Percentiles rank a stretch among this genome's conserved stretches.
Conservation (phyloP, 2,329 filamentous ascomycete species). For the Arthrobotrys musiformis region DNA sequence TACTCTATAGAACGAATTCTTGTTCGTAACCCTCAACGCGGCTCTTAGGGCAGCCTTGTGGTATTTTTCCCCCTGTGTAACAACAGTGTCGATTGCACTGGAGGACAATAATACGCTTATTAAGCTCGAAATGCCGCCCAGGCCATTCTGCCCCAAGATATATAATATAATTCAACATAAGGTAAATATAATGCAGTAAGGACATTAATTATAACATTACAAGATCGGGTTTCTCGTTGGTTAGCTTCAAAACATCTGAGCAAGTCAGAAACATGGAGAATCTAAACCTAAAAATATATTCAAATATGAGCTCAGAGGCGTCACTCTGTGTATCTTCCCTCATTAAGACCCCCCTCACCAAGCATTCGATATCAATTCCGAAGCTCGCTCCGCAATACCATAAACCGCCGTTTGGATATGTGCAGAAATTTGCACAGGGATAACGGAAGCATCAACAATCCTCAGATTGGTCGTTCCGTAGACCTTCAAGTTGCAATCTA, state of each 20-base stretch:
- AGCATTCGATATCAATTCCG: constrained; percentile 82
- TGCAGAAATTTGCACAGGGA: constrained; percentile 67
- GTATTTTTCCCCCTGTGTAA: not conserved
- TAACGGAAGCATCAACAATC: constrained; percentile 87
- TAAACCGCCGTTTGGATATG: constrained; percentile 76
- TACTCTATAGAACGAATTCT: no score
- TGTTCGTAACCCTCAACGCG: not conserved
- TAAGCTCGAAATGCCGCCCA: no score
- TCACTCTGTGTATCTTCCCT: not conserved
- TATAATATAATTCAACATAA: no score
- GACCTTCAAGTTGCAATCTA: constrained; percentile 79
- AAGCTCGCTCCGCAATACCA: constrained; percentile 83
- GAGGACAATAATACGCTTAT: no score
- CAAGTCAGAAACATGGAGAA: not conserved
- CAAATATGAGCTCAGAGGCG: no score
- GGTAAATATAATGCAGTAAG: not conserved
- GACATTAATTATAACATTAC: constrained; percentile 63
- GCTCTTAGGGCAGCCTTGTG: not conserved
- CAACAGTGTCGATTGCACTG: not conserved
- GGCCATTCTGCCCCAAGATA: no score
- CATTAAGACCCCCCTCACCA: constrained; percentile 63
- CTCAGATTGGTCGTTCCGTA: constrained; percentile 77
- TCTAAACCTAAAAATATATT: not conserved
- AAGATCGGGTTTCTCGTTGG: not conserved
- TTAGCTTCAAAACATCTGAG: constrained; percentile 58